Evolutionary conservation across 176 grass and related monocot species (phyloP), one percentile per base, ranked within the genome.

Genomic region (Aechmea fasciata): DNA sequence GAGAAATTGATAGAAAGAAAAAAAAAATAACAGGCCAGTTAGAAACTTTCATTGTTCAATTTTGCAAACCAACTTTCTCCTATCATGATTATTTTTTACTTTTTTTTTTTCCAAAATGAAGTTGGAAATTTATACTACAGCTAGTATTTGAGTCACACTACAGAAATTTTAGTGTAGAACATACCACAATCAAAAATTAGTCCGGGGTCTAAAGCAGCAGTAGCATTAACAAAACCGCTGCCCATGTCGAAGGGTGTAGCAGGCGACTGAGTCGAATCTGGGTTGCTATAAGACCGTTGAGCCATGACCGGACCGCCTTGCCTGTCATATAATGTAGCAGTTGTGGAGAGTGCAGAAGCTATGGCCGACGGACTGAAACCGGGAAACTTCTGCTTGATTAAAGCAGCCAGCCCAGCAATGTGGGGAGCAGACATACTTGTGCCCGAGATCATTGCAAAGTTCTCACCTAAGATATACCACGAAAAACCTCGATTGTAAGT

Each of bases 391-490:
- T 99, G 94, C 78, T 93, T 99, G 82, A 99, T 85, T 24, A 99
- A 80, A 67, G 94, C 94, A 65, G 94, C 94, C 20, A 99, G 84
- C 55, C 94, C 94, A 10, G 94, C 94, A 13, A 99, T 67, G 48
- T 99, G 94, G 15, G 94, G 94, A 69, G 94, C 94, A 63, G 94
- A 86, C 94, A 99, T 99, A 81, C 94, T 99, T 78, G 94, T 99
- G 23, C 94, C 94, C 0, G 94, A 99, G 64, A 92, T 71, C 82
- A 99, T 93, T 13, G 89, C 94, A 80, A 99, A 99, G 71, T 72
- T 93, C 79, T 99, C 89, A 80, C 94, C 94, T 99, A 70, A n/a
- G 71, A 28, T 50, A 9, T 71, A 73, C n/a, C 85, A 57, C 15
- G 63, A 15, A 59, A 63, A 77, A 67, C 51, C 18, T 66, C 51